Evolutionary conservation across 2,329 filamentous ascomycete genomes (phyloP).

Genomic region (Pseudocercospora eumusae): DNA sequence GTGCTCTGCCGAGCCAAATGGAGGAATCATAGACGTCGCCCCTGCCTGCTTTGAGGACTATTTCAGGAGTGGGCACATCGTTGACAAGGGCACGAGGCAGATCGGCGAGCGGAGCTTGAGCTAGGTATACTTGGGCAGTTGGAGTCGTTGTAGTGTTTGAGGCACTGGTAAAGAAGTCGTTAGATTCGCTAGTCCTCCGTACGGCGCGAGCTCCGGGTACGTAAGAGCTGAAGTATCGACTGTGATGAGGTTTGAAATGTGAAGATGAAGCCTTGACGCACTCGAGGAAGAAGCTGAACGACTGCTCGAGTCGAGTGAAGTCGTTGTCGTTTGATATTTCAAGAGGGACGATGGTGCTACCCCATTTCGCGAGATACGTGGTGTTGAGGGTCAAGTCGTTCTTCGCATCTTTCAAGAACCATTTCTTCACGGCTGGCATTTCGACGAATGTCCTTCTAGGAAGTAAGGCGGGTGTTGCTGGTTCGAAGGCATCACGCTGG

Average conservation of each 20-base stretch:
- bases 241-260: conserved; percentile 21
- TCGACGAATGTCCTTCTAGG: conserved; percentile 46
- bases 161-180: conserved; percentile 40
- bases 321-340: conserved; percentile 55
- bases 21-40: conserved; percentile 86
- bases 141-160: conserved; percentile 24
- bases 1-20: conserved; percentile 83
- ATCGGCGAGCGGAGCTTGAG: conserved; percentile 72
- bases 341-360: conserved; percentile 57
- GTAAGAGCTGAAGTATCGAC: conserved; percentile 36
- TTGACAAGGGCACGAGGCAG: conserved; percentile 63
- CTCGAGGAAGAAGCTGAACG: conserved; percentile 65
- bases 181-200: conserved; percentile 26
- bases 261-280: conserved; percentile 43
- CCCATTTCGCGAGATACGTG: conserved; percentile 50
- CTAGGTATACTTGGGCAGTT: conserved; percentile 69
- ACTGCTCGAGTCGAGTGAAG: conserved; percentile 62
- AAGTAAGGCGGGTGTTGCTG: conserved; percentile 56
- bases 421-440: conserved; percentile 59
- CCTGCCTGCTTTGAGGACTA: conserved; percentile 65
- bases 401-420: conserved; percentile 53
- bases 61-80: conserved; percentile 67
- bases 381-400: conserved; percentile 40
- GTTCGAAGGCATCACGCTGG: conserved; percentile 54
- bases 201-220: conserved; percentile 33